These are phyloP conservation scores for Vaccinium myrtillus DNA, from an alignment of 148 eudicot genomes.

Conservation along the genomic window DNA sequence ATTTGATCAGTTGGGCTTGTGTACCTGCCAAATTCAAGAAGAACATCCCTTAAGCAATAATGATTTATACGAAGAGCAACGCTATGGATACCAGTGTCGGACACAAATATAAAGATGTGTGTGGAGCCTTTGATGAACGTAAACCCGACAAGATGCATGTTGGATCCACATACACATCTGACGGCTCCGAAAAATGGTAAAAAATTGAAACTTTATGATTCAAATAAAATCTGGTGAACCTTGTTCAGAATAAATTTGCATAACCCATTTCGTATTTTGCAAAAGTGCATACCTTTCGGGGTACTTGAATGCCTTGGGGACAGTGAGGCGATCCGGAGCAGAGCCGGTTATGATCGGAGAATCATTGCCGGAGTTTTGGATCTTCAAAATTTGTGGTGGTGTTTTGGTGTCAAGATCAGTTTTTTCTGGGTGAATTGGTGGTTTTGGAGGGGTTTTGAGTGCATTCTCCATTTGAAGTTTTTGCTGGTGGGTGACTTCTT, in stretches of 20 bases:
- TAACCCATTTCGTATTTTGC: neutral
- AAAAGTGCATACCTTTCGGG: conserved; percentile 27
- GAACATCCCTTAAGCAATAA: neutral
- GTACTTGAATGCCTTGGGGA: conserved; percentile 43
- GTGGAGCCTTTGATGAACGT: too few relatives aligned
- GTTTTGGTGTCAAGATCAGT: conserved; percentile 22
- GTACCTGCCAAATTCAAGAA: conserved; percentile 25
- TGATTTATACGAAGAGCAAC: neutral
- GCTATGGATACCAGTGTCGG: too few relatives aligned
- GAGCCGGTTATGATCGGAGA: conserved; percentile 19
- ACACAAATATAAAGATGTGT: too few relatives aligned
- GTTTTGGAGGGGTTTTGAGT: conserved; percentile 9
- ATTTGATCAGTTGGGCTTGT: conserved; percentile 51
- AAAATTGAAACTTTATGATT: neutral
- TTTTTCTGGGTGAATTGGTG: neutral
- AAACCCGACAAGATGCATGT: too few relatives aligned
- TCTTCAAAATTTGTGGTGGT: conserved; percentile 1
- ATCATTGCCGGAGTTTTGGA: conserved; percentile 7
- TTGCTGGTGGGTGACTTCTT: neutral
- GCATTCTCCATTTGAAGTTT: neutral
- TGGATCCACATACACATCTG: too few relatives aligned
- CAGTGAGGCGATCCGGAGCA: conserved; percentile 38
- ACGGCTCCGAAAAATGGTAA: neutral
- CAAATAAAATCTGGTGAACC: neutral
- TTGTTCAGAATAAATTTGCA: neutral